Evolutionary conservation across 495 filamentous ascomycete genomes (phyloP).

Genomic region (Trichoderma erinaceum): DNA sequence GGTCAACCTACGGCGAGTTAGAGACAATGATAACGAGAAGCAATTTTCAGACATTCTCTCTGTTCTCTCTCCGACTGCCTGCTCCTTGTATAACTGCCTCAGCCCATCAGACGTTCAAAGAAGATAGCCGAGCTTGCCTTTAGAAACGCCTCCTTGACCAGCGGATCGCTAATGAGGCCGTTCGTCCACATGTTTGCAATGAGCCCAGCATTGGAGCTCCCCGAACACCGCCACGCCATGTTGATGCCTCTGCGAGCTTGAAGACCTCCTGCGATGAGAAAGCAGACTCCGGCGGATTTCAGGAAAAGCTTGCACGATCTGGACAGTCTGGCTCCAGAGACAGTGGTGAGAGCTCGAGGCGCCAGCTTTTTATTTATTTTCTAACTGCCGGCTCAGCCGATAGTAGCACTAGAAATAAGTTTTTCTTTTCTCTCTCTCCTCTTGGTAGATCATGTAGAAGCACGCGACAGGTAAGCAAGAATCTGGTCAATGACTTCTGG

Average conservation of each 20-base stretch:
- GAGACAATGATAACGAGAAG: not conserved
- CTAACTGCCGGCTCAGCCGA: no score
- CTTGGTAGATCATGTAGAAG: no score
- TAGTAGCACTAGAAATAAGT: not conserved
- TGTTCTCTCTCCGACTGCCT: not conserved
- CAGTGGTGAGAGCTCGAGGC: not conserved
- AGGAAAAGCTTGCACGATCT: not conserved
- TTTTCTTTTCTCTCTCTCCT: no score
- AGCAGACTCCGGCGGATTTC: not conserved
- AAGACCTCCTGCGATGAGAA: not conserved
- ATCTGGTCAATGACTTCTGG: no score
- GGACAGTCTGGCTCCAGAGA: not conserved
- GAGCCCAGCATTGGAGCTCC: slow-evolving; percentile 67
- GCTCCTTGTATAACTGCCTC: not conserved
- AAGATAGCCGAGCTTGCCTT: slow-evolving; percentile 41
- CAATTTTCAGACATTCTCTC: not conserved
- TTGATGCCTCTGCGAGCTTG: slow-evolving; percentile 18
- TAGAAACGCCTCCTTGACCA: slow-evolving; percentile 73
- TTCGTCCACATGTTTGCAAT: slow-evolving; percentile 71
- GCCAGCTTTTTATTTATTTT: not conserved
- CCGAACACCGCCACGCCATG: slow-evolving; percentile 93
- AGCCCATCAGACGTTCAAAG: not conserved
- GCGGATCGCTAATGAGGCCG: slow-evolving; percentile 61
- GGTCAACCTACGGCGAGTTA: slow-evolving; percentile 61
- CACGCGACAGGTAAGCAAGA: no score